Evolutionary conservation across 805 yeast genomes (phyloP).

Genomic region (Lachancea sp.): DNA sequence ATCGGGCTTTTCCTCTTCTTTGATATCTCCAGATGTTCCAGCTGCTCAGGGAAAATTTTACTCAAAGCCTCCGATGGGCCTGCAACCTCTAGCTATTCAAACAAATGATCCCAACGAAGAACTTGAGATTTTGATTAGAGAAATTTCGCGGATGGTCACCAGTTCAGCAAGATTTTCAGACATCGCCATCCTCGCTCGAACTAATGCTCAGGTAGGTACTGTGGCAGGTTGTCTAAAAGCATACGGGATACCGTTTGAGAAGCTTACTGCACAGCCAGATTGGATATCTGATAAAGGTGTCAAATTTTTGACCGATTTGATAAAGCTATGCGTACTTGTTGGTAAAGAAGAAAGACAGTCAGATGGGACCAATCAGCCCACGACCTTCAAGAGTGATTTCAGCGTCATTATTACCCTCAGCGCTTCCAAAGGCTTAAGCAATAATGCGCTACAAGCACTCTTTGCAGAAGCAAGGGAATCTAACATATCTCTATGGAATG

Average conservation of each 20-base stretch:
- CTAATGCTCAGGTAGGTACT: slow-evolving; percentile 44
- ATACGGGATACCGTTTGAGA: slow-evolving; percentile 39
- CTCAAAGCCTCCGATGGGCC: slow-evolving; percentile 14
- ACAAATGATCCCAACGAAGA: slow-evolving; percentile 17
- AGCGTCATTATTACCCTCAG: slow-evolving; percentile 22
- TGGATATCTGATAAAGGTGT: slow-evolving; percentile 42
- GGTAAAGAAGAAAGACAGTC: slow-evolving; percentile 6
- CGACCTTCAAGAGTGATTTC: slow-evolving; percentile 23
- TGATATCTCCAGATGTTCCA: slow-evolving; percentile 2
- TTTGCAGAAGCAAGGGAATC: slow-evolving; percentile 12
- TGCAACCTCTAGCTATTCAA: slow-evolving; percentile 14
- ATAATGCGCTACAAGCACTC: slow-evolving; percentile 18
- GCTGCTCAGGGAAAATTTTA: slow-evolving; percentile 2
- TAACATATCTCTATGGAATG: slow-evolving; percentile 24
- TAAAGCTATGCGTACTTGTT: slow-evolving; percentile 33
- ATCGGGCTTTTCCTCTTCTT: slow-evolving; percentile 36
- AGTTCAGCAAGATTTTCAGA: slow-evolving; percentile 31
- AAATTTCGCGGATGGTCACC: slow-evolving; percentile 21
- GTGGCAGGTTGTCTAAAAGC: slow-evolving; percentile 35
- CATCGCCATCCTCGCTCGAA: slow-evolving; percentile 46
- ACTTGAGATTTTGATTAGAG: slow-evolving; percentile 17
- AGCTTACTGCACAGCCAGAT: slow-evolving; percentile 41
- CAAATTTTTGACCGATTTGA: slow-evolving; percentile 41
- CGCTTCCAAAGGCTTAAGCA: slow-evolving; percentile 23
- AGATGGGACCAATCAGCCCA: background rate